Evolutionary conservation across 257 asterid species (phyloP), one percentile per base, ranked within the genome.

Genomic region (Solanum etuberosum): DNA sequence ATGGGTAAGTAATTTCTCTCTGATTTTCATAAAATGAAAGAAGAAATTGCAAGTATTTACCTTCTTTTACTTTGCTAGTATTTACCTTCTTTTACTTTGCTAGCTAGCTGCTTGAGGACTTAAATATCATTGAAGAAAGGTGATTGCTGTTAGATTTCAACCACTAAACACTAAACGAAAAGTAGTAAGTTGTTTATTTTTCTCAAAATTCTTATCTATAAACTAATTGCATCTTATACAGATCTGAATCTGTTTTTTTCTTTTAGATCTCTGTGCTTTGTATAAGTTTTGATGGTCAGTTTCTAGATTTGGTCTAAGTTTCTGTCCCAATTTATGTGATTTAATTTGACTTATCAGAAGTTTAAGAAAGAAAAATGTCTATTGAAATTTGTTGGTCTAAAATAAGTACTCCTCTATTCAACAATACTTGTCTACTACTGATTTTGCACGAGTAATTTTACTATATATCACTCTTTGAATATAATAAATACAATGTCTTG

Each of bases 381-480:
- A 0, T 57, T 21, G 27, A 57, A 57, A 57, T 0, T 21, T 20
- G n/a, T 48, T 57, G 65, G 27, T 3, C 25, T 57, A 57, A 54
- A 57, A 21, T 4, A 61, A 61, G 15, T 51, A 51, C 0, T 51
- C 1, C 10, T 18, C n/a, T 0, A 0, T 0, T 4, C 9, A 51
- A 51, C 4, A 51, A 51, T 51, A 51, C 0, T 16, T 18, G 61
- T 51, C 61, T 20, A 6, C 1, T 54, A 54, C 0, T 54, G 7
- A 6, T 54, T 54, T 54, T 54, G 9, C 63, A 54, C 10, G 54
- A 4, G 0, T 46, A 46, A 5, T 46, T 46, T 46, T 46, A 46
- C 4, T 46, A 4, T 46, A 4, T 14, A 46, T 46, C 20, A 0
- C 0, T 4, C 4, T 54, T 54, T 54, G n/a, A 54, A 54, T 54